Evolutionary conservation across 208 protist genomes (phyloP).

Genomic region (Acanthamoeba lenticulata): DNA sequence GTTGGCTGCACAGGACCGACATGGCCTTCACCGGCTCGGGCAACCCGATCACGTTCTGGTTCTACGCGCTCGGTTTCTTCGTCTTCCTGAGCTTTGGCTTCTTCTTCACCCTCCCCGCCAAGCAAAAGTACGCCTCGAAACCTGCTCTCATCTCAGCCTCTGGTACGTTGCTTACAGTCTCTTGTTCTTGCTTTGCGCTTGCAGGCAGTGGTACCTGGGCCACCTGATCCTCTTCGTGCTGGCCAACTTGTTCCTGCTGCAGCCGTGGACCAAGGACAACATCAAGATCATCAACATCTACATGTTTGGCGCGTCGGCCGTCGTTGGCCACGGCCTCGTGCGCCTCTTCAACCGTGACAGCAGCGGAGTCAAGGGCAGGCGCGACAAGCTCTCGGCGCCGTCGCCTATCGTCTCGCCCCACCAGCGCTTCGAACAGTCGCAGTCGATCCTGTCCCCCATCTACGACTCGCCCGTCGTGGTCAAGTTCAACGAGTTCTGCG

Average conservation of each 20-base stretch:
- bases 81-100: constrained; percentile 37
- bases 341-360: neutral
- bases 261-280: constrained; percentile 69
- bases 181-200: neutral
- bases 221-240: constrained; percentile 26
- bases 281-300: constrained; percentile 63
- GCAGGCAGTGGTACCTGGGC: constrained; percentile 49
- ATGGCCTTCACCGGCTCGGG: neutral
- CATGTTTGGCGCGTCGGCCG: neutral
- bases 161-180: neutral
- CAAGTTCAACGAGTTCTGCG: constrained; percentile 46
- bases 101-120: constrained; percentile 33
- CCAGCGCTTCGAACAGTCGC: neutral
- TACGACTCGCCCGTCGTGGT: neutral
- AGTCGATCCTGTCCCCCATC: neutral
- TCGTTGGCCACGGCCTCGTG: neutral
- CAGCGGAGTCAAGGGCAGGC: neutral
- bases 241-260: constrained; percentile 49
- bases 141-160: neutral
- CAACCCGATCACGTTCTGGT: constrained; percentile 61
- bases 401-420: neutral
- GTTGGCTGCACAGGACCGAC: neutral
- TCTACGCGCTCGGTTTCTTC: constrained; percentile 39
- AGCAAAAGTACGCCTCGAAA: neutral
- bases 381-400: constrained; percentile 16